These are phyloP conservation scores for Botrytis pseudocinerea DNA, from an alignment of 2,329 filamentous ascomycete genomes.

Conservation along the genomic window DNA sequence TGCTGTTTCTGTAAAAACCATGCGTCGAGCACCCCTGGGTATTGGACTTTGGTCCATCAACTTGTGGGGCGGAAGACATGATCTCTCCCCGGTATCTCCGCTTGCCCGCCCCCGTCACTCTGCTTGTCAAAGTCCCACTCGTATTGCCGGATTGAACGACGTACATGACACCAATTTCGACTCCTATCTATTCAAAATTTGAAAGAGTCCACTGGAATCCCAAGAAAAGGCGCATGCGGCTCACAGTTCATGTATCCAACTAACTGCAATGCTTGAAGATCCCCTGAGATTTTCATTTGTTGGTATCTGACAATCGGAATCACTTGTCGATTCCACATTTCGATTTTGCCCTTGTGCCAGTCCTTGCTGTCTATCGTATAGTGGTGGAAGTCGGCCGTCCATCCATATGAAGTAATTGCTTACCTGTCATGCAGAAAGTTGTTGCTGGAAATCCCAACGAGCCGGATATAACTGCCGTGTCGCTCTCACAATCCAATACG, in stretches of 20 bases:
- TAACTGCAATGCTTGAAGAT: background rate
- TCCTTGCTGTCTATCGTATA: background rate
- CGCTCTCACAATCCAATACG: background rate
- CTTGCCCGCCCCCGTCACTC: background rate
- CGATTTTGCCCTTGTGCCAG: background rate
- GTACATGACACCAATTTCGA: constrained; percentile 13
- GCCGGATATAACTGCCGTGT: background rate
- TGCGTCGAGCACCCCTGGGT: background rate
- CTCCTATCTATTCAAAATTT: background rate
- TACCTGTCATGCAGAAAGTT: background rate
- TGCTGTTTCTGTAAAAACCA: constrained; percentile 4
- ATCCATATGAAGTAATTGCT: background rate
- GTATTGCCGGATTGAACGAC: background rate
- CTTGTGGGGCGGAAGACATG: background rate
- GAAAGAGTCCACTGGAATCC: background rate
- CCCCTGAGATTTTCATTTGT: constrained; percentile 1
- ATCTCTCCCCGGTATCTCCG: background rate
- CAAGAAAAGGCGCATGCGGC: background rate
- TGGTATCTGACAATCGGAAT: background rate
- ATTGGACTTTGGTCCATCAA: constrained; percentile 3
- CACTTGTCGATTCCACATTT: background rate
- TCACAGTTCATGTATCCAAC: background rate
- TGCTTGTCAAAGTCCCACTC: background rate
- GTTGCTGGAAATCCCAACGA: constrained; percentile 3
- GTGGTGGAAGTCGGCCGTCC: background rate